Conservation (phyloP, 2,329 filamentous ascomycete genomes). For the Xylariales sp. region DNA sequence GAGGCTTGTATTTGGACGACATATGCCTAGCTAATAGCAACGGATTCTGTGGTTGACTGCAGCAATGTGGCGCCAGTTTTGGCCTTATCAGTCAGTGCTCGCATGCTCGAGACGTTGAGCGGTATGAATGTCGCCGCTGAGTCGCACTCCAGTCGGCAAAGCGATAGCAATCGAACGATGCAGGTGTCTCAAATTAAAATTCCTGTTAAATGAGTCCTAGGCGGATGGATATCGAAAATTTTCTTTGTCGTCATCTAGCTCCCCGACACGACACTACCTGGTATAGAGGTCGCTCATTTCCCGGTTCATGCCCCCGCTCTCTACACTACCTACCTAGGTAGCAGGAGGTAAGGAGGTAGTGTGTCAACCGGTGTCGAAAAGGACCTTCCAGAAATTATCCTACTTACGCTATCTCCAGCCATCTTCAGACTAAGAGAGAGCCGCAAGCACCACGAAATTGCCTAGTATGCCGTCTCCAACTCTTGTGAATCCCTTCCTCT, state of each 20-base stretch:
- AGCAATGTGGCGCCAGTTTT: slow-evolving; percentile 5
- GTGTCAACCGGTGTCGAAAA: slow-evolving; percentile 9
- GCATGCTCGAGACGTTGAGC: slow-evolving; percentile 19
- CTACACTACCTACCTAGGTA: slow-evolving; percentile 2
- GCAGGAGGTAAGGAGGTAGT: background rate
- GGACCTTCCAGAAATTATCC: slow-evolving; percentile 5
- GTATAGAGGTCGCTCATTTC: slow-evolving; percentile 22
- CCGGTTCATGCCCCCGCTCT: slow-evolving; percentile 20
- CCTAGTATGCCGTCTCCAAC: slow-evolving; percentile 19
- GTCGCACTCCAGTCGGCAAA: slow-evolving; percentile 1
- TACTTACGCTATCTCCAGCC: background rate
- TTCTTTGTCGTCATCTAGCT: slow-evolving; percentile 17
- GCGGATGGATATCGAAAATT: slow-evolving; percentile 2
- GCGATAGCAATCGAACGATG: slow-evolving; percentile 13
- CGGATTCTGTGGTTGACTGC: slow-evolving; percentile 13
- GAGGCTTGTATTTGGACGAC: slow-evolving; percentile 21
- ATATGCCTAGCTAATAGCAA: slow-evolving; percentile 2
- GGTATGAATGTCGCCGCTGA: slow-evolving; percentile 7
- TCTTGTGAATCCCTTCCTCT: slow-evolving; percentile 6
- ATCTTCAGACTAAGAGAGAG: slow-evolving; percentile 19
- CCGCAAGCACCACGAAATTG: slow-evolving; percentile 24
- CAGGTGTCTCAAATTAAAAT: slow-evolving; percentile 1
- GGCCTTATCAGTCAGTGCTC: slow-evolving; percentile 23
- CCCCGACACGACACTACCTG: background rate
- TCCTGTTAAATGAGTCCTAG: slow-evolving; percentile 12